phyloP scores from a whole-genome alignment of 2,329 filamentous ascomycete species.

The Leptographium galeiforme region DNA sequence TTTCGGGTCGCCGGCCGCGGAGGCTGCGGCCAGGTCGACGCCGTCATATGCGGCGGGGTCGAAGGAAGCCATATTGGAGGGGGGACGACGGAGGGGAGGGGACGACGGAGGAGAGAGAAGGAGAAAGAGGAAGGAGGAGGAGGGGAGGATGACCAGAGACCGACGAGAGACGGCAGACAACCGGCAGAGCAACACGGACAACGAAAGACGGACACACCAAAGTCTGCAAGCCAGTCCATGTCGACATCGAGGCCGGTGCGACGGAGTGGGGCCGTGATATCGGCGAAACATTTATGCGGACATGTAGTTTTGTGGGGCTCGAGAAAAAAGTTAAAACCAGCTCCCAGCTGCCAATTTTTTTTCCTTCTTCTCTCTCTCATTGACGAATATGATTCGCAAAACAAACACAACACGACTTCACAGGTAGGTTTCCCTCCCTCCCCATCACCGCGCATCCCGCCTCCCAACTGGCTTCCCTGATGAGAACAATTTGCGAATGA shows the following conservation, averaged over 20 bases:
- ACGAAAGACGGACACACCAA: too few relatives aligned
- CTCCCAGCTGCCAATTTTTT: neutral
- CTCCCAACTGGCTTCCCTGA: constrained; percentile 35
- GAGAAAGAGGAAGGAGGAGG: too few relatives aligned
- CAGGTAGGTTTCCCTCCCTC: neutral
- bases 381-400: too few relatives aligned
- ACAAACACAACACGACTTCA: too few relatives aligned
- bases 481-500: constrained; percentile 97
- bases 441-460: constrained; percentile 1
- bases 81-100: neutral
- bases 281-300: neutral
- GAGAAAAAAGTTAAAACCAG: neutral
- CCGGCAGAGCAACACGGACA: too few relatives aligned
- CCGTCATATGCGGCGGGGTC: constrained; percentile 10
- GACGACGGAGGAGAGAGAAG: neutral
- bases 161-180: too few relatives aligned
- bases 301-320: neutral
- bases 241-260: too few relatives aligned
- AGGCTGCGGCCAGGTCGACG: constrained; percentile 3
- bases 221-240: too few relatives aligned
- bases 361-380: neutral
- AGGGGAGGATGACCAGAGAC: too few relatives aligned
- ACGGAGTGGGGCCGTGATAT: too few relatives aligned
- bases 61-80: neutral
- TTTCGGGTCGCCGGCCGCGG: constrained; percentile 4